These are phyloP conservation scores for Rubroboletus satanas DNA, from an alignment of 768 basidiomycete species.

Conservation along the genomic window DNA sequence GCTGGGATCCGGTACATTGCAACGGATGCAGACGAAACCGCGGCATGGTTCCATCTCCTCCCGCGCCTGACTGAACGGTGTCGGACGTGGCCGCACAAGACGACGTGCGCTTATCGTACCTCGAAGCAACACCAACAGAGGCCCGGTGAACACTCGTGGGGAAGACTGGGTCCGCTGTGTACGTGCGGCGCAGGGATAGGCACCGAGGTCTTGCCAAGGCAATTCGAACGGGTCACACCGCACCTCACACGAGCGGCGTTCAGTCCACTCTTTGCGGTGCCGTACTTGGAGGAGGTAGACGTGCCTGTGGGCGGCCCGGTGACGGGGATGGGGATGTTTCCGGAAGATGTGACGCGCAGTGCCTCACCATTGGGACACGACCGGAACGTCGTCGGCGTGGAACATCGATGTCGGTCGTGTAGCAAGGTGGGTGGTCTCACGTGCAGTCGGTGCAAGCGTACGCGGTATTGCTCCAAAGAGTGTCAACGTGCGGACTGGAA, in stretches of 20 bases:
- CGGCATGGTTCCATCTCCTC: conserved; percentile 48
- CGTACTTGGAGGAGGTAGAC: conserved; percentile 39
- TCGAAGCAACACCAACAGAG: conserved; percentile 22
- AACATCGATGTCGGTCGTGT: conserved; percentile 2
- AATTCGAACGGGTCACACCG: conserved; percentile 39
- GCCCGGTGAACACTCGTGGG: conserved; percentile 2
- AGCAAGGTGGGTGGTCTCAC: conserved; percentile 13
- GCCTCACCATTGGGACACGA: background rate
- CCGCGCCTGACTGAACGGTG: conserved; percentile 53
- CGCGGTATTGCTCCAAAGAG: conserved; percentile 39
- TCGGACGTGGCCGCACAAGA: conserved; percentile 51
- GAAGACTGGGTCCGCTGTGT: conserved; percentile 8
- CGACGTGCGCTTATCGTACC: conserved; percentile 25
- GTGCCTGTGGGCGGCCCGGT: background rate
- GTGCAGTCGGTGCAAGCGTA: conserved; percentile 36
- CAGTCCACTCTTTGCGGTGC: conserved; percentile 49
- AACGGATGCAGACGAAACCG: conserved; percentile 17
- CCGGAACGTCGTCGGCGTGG: background rate
- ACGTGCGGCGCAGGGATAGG: conserved; percentile 13
- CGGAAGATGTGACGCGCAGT: background rate
- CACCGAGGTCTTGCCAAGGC: conserved; percentile 8
- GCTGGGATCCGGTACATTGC: conserved; percentile 9
- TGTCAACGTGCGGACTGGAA: conserved; percentile 34
- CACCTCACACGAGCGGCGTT: conserved; percentile 51
- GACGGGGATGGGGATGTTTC: background rate